Evolutionary conservation across 2,329 filamentous ascomycete genomes (phyloP).

Genomic region (Fusarium sp.): DNA sequence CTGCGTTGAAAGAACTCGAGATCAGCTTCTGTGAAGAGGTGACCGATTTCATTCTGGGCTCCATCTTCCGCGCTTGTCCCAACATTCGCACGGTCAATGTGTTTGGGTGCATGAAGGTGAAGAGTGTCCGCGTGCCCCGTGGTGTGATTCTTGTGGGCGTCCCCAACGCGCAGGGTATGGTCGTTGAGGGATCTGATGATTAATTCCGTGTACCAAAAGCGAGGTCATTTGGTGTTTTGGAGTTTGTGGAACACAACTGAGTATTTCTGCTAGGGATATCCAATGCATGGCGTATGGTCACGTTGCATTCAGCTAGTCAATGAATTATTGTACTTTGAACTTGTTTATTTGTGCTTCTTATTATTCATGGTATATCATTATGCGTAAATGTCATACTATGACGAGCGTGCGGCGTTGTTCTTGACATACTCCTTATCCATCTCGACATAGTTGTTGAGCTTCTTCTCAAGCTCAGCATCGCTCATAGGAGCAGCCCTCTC

Average conservation of each 20-base stretch:
- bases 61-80: slow-evolving; percentile 73
- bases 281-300: slow-evolving; percentile 15
- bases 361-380: slow-evolving; percentile 1
- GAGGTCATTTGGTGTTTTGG: slow-evolving; percentile 14
- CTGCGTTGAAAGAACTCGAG: slow-evolving; percentile 77
- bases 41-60: slow-evolving; percentile 72
- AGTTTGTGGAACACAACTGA: not conserved
- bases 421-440: slow-evolving; percentile 51
- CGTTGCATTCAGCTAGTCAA: slow-evolving; percentile 9
- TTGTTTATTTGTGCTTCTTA: not conserved
- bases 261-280: not conserved
- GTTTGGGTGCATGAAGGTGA: slow-evolving; percentile 74
- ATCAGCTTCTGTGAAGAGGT: slow-evolving; percentile 80
- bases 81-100: slow-evolving; percentile 69
- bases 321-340: not conserved
- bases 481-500: slow-evolving; percentile 35
- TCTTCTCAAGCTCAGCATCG: slow-evolving; percentile 54
- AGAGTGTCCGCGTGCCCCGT: slow-evolving; percentile 63
- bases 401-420: slow-evolving; percentile 26
- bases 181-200: slow-evolving; percentile 61
- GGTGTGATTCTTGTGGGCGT: slow-evolving; percentile 69
- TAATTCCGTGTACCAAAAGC: slow-evolving; percentile 15
- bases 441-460: slow-evolving; percentile 52
- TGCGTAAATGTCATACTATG: slow-evolving; percentile 1
- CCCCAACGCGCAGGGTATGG: slow-evolving; percentile 69